Percentiles rank a stretch among this genome's conserved stretches.
These are phyloP conservation scores for Dactylellina cionopaga DNA, from an alignment of 2,329 filamentous ascomycete genomes.

Conservation along the genomic window DNA sequence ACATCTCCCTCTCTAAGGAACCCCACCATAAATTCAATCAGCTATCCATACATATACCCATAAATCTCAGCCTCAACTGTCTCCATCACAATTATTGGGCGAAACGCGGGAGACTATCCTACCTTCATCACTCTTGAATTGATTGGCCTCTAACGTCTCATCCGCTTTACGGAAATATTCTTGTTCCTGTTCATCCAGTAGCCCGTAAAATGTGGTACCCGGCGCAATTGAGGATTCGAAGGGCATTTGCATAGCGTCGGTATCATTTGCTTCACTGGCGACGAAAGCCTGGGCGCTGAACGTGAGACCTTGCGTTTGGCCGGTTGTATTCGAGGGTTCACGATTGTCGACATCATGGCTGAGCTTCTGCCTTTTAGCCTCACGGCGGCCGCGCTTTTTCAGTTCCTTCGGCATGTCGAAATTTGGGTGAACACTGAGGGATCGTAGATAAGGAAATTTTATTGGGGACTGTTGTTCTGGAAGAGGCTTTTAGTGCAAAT, in stretches of 20 bases:
- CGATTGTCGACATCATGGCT: conserved; percentile 63
- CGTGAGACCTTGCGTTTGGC: conserved; percentile 5
- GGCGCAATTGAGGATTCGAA: conserved; percentile 37
- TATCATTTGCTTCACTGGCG: conserved; percentile 57
- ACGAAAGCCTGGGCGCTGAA: conserved; percentile 31
- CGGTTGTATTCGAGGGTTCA: conserved; percentile 59
- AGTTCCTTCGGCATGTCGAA: conserved; percentile 69
- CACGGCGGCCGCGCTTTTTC: conserved; percentile 69
- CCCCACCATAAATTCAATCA: neutral
- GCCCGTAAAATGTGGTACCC: conserved; percentile 81
- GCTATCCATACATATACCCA: neutral
- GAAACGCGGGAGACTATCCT: conserved; percentile 68
- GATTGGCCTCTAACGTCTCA: conserved; percentile 87
- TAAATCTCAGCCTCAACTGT: neutral
- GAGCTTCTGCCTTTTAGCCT: conserved; percentile 65
- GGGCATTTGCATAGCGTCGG: conserved; percentile 57
- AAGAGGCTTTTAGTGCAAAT: too few species aligned
- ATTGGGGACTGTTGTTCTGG: too few species aligned
- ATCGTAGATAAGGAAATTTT: neutral
- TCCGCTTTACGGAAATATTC: conserved; percentile 94
- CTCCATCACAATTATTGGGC: neutral
- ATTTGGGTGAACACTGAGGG: neutral
- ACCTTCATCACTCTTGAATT: conserved; percentile 81
- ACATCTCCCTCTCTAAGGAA: conserved; percentile 61
- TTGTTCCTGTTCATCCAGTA: conserved; percentile 91